These are phyloP conservation scores for Bertia moriformis DNA, from an alignment of 2,329 filamentous ascomycete species.

Conservation along the genomic window DNA sequence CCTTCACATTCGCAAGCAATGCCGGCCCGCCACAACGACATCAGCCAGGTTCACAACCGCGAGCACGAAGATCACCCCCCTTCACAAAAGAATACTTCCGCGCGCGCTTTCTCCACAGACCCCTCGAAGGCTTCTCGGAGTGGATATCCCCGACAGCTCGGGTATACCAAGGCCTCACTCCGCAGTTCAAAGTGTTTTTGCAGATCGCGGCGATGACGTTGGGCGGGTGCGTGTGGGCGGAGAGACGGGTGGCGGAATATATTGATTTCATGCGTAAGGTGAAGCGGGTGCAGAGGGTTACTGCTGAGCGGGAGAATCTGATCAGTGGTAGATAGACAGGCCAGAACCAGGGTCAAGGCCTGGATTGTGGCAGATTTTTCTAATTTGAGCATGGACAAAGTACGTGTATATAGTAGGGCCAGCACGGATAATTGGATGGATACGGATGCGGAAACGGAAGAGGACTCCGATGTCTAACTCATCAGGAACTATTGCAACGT, in stretches of 20 bases:
- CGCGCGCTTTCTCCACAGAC: conserved; percentile 13
- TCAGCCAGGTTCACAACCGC: not conserved
- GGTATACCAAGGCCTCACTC: conserved; percentile 27
- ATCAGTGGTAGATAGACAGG: too few species aligned
- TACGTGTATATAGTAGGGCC: too few species aligned
- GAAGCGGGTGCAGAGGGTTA: conserved; percentile 17
- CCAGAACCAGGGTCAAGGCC: too few species aligned
- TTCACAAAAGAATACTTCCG: conserved; percentile 2
- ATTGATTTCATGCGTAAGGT: conserved; percentile 21
- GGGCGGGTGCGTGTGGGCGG: conserved; percentile 30
- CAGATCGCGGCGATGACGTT: conserved; percentile 29
- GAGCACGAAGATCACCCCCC: not conserved
- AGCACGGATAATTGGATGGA: too few species aligned
- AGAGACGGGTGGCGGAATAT: conserved; percentile 26
- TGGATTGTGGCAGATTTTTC: too few species aligned
- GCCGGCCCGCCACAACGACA: not conserved
- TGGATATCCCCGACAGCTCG: conserved; percentile 24
- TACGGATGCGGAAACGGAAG: too few species aligned
- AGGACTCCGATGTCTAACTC: too few species aligned
- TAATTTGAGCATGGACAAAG: too few species aligned
- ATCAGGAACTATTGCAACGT: too few species aligned
- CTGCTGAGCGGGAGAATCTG: conserved; percentile 16
- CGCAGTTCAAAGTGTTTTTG: conserved; percentile 31
- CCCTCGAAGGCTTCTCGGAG: conserved; percentile 29
- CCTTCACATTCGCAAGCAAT: conserved; percentile 17